These are phyloP conservation scores for Neltuma alba DNA, from an alignment of 306 rosid genomes.

Conservation along the genomic window DNA sequence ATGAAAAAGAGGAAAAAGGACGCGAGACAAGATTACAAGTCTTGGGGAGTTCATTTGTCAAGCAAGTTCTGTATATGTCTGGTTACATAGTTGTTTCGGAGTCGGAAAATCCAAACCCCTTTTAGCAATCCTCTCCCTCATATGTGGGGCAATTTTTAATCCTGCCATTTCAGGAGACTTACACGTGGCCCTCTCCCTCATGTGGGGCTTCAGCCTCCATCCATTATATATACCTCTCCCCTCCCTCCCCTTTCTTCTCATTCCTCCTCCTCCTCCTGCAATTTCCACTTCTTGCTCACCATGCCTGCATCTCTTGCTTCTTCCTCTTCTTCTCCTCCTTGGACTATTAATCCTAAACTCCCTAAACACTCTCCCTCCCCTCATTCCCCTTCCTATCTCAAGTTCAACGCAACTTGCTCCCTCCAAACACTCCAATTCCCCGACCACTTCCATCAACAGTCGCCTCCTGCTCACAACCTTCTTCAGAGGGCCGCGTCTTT, in stretches of 20 bases:
- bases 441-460: slow-evolving; percentile 29
- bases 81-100: neutral
- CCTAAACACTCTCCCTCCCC: slow-evolving; percentile 7
- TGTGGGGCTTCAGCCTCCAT: slow-evolving; percentile 46
- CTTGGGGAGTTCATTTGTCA: neutral
- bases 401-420: slow-evolving; percentile 39
- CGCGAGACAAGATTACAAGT: neutral
- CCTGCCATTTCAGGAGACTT: slow-evolving; percentile 34
- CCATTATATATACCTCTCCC: slow-evolving; percentile 47
- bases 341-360: neutral
- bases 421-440: slow-evolving; percentile 70
- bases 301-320: slow-evolving; percentile 40
- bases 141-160: neutral
- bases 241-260: slow-evolving; percentile 21
- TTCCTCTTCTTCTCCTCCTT: slow-evolving; percentile 28
- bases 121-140: neutral
- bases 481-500: slow-evolving; percentile 59
- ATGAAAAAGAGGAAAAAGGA: neutral
- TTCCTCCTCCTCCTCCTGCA: neutral
- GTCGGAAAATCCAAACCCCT: neutral
- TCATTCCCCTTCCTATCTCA: neutral
- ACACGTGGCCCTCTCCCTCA: slow-evolving; percentile 77
- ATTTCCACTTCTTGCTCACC: neutral
- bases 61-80: neutral
- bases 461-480: slow-evolving; percentile 36